Evolutionary conservation across 2,329 filamentous ascomycete species (phyloP), one percentile per base, ranked within the genome.

Genomic region (Gyromitra esculenta): DNA sequence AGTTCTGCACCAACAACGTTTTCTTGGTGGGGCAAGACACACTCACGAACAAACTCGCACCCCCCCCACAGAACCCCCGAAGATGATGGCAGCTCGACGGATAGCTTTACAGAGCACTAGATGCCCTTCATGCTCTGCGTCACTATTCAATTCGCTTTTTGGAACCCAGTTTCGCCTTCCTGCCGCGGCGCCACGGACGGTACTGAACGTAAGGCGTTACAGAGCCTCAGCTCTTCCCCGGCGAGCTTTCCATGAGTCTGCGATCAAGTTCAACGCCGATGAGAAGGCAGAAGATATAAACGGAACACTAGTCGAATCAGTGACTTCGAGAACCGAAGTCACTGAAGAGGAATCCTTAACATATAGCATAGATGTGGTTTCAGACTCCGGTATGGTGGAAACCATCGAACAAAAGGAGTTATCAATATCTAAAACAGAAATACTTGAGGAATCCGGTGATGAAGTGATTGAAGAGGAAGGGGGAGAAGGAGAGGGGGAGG

Each of bases 121-220:
- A 39, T 79, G 78, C 56, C 54, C 56, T 35, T 43, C 52, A 31
- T 78, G 74, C 52, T 73, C 65, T 18, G 48, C 64, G 31, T 21
- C 43, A 31, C 43, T 79, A 6, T 74, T 79, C 60, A 75, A 71
- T 56, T 77, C 74, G 5, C 31, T 68, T 37, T 59, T 76, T 21
- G 63, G 56, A 5, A 56, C 56, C 31, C 56, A 64, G 25, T 25
- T 76, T 31, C 63, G 63, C 2, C 45, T 76, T 35, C 56, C 48
- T 5, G n/a, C 35, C 9, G 43, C 9, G 18, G 41, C 15, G 41
- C 18, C 59, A 25, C 50, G 52, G 18, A 41, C 25, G 7, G 11
- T 60, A 8, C 18, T 43, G 13, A 62, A 18, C 15, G 8, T 5
- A 5, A 31, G 41, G 50, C 50, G 50, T 54, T 54, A 37, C 39